Evolutionary conservation across 768 basidiomycete genomes (phyloP), one percentile per base, ranked within the genome.

Genomic region (Kockovaella imperatae): DNA sequence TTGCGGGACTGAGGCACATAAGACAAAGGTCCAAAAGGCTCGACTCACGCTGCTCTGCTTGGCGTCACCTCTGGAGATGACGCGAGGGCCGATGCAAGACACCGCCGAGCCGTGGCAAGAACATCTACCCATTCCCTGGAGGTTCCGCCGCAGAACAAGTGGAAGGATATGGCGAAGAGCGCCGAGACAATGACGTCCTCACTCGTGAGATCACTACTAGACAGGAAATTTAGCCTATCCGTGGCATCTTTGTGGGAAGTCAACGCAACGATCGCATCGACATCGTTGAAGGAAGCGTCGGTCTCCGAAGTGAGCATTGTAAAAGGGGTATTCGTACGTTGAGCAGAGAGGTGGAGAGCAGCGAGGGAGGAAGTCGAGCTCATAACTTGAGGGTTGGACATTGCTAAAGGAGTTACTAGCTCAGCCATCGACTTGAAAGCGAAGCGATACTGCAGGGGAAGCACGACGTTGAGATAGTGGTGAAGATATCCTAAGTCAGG

Each of bases 381-480:
- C 24, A 54, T 26, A 21, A 57, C 47, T 15, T 50, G 45, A 7
- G 31, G 29, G 6, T 54, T 23, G 5, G 42, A n/a, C 18, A 54
- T 13, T 25, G 56, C 56, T 15, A 57, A 39, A 10, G 51, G 52
- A 10, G 44, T 39, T 11, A 57, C 49, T 4, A 54, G 40, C 28
- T 54, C 47, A 15, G 38, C 40, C 31, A 57, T 52, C 1, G 39
- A 24, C 1, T 42, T 38, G 10, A 43, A 32, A 7, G 31, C 46
- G 24, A 50, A 38, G 2, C 42, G 36, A 24, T 53, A 57, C 24
- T 57, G 56, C 2, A 57, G 11, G 4, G 56, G 56, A 5, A 57
- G 26, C 25, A 57, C 52, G 34, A 53, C 45, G 24, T 30, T 47
- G 34, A 57, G 48, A 36, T 50, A 57, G 42, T 57, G 52, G 21